Percentiles rank a stretch among this genome's conserved stretches.
phyloP scores from a whole-genome alignment of 225 moss, liverwort and hornwort species.

The Polytrichum commune region DNA sequence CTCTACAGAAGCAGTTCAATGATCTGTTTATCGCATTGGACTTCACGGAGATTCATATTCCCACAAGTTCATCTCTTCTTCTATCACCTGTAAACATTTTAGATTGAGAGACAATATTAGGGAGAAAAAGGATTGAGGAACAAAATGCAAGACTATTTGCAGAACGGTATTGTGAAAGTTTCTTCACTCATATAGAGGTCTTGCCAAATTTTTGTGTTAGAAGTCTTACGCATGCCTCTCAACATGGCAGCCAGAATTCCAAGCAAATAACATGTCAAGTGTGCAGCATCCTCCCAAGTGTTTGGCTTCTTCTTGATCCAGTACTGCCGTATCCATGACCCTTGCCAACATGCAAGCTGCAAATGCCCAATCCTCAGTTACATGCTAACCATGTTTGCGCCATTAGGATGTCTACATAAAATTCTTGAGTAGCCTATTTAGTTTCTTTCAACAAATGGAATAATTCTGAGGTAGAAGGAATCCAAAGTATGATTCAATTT shows the following conservation, averaged over 20 bases:
- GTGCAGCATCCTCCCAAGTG: conserved; percentile 87
- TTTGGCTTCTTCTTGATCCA: conserved; percentile 76
- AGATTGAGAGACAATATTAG: no score
- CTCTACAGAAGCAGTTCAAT: no score
- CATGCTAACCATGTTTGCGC: background rate
- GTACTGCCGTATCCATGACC: conserved; percentile 79
- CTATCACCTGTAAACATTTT: conserved; percentile 43
- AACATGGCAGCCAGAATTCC: conserved; percentile 51
- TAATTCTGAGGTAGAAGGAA: no score
- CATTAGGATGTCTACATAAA: no score
- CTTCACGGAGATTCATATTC: conserved; percentile 72
- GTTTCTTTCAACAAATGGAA: no score
- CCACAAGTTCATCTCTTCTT: conserved; percentile 61
- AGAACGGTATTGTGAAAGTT: no score
- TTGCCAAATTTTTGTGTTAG: no score
- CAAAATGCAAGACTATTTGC: no score
- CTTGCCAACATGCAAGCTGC: conserved; percentile 45
- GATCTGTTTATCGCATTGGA: background rate
- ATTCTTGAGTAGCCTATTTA: no score
- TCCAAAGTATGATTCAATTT: no score
- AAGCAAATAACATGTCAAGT: conserved; percentile 59
- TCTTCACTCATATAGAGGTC: no score
- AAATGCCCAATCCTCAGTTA: background rate
- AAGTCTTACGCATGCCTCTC: conserved; percentile 61
- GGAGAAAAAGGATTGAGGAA: no score